phyloP scores from a whole-genome alignment of 2,329 filamentous ascomycete species.

The Amauroascus niger region DNA sequence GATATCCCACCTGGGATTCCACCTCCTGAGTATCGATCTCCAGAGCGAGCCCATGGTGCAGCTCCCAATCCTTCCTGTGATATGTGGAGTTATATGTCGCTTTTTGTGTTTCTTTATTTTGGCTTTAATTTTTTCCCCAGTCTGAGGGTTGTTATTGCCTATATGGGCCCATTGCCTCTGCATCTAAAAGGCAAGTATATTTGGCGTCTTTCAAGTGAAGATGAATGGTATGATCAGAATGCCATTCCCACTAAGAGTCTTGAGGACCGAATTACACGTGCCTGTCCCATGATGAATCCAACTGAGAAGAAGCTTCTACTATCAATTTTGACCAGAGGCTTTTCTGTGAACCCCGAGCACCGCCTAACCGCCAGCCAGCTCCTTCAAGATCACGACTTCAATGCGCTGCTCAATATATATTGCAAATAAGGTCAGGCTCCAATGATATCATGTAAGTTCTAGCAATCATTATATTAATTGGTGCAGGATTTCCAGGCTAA shows the following conservation, averaged over 20 bases:
- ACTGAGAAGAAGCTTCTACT: neutral
- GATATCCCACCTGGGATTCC: conserved; percentile 13
- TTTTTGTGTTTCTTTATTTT: no score
- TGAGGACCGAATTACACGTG: neutral
- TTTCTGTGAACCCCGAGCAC: neutral
- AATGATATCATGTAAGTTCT: no score
- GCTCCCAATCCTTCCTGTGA: conserved; percentile 13
- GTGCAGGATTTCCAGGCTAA: no score
- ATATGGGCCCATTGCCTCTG: neutral
- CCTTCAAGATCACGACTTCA: neutral
- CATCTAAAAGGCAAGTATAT: conserved; percentile 4
- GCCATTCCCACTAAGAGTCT: neutral
- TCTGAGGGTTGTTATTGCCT: no score
- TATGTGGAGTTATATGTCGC: no score
- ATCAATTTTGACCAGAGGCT: conserved; percentile 3
- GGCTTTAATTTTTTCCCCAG: no score
- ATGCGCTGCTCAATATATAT: neutral
- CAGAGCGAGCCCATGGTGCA: conserved; percentile 16
- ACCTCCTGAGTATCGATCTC: conserved; percentile 22
- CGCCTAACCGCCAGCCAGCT: conserved; percentile 2
- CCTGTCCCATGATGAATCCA: neutral
- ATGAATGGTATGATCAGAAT: conserved; percentile 6
- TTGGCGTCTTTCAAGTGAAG: neutral
- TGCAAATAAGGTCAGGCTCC: neutral
- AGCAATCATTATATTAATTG: no score